Percentiles rank a stretch among this genome's conserved stretches.
Conservation (phyloP, 176 grass and related monocot species). For the Chloris gayana region DNA sequence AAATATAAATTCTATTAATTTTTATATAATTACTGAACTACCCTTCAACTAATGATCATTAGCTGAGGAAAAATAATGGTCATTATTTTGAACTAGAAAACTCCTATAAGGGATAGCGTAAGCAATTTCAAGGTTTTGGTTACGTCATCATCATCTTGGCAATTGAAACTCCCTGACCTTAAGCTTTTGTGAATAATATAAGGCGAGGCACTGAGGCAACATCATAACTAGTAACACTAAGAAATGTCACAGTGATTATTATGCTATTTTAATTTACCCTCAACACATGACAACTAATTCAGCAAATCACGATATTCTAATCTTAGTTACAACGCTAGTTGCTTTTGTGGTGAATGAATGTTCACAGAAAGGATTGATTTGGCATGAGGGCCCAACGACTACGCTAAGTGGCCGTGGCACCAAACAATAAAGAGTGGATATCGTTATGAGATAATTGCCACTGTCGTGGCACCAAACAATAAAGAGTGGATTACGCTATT, state of each 20-base stretch:
- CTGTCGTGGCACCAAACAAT: no score
- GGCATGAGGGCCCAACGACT: neutral
- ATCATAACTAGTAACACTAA: neutral
- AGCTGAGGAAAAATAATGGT: no score
- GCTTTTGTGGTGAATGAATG: neutral
- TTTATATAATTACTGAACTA: no score
- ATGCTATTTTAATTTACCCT: neutral
- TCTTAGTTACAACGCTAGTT: neutral
- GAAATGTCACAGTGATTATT: neutral
- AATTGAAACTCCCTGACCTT: neutral
- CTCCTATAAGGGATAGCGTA: no score
- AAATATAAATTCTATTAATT: no score
- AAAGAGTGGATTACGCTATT: no score
- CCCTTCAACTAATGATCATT: no score
- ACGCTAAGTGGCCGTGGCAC: no score
- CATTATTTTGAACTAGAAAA: no score
- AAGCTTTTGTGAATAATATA: constrained; percentile 18
- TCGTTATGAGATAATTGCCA: no score
- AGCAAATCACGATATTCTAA: neutral
- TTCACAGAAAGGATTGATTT: neutral
- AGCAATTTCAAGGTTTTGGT: constrained; percentile 10
- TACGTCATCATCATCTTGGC: constrained; percentile 1
- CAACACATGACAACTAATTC: neutral
- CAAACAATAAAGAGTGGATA: no score
- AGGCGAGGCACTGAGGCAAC: constrained; percentile 27